Evolutionary conservation across 2,329 filamentous ascomycete species (phyloP).

Genomic region (Verticillium tricorpus): DNA sequence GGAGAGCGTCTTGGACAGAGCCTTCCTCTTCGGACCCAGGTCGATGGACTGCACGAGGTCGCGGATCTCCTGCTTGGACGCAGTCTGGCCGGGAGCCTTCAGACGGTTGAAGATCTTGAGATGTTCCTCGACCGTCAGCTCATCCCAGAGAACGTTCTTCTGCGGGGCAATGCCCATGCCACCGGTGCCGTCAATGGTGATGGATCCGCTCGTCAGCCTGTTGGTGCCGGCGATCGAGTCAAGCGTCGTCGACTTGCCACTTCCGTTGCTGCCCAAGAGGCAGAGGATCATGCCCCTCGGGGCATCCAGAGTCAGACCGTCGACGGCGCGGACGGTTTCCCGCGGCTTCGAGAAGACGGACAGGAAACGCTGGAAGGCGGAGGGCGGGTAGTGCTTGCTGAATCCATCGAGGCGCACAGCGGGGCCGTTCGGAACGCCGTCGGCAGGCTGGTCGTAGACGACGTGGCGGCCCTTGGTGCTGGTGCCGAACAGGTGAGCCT

Average conservation of each 20-base stretch:
- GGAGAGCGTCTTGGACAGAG: conserved; percentile 60
- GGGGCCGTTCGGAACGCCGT: conserved; percentile 28
- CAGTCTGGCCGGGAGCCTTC: conserved; percentile 48
- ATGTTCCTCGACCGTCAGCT: conserved; percentile 67
- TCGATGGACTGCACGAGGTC: conserved; percentile 60
- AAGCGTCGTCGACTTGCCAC: conserved; percentile 71
- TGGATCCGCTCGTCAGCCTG: conserved; percentile 50
- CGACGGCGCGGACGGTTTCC: conserved; percentile 75
- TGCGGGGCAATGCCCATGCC: conserved; percentile 69
- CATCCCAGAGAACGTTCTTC: conserved; percentile 72
- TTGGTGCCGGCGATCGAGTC: conserved; percentile 24
- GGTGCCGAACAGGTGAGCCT: conserved; percentile 36
- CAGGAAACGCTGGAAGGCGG: conserved; percentile 52
- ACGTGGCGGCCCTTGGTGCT: neutral
- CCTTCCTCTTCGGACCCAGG: conserved; percentile 57
- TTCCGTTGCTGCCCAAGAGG: conserved; percentile 62
- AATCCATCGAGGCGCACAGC: conserved; percentile 70
- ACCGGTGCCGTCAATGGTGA: conserved; percentile 69
- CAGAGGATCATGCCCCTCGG: conserved; percentile 79
- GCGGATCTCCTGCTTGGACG: conserved; percentile 34
- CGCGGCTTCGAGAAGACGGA: conserved; percentile 40
- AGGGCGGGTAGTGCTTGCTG: conserved; percentile 73
- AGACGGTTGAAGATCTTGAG: conserved; percentile 65
- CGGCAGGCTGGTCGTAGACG: neutral
- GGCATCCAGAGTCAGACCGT: conserved; percentile 66